Conservation (phyloP, 805 yeast species). For the Barnettozyma californica region DNA sequence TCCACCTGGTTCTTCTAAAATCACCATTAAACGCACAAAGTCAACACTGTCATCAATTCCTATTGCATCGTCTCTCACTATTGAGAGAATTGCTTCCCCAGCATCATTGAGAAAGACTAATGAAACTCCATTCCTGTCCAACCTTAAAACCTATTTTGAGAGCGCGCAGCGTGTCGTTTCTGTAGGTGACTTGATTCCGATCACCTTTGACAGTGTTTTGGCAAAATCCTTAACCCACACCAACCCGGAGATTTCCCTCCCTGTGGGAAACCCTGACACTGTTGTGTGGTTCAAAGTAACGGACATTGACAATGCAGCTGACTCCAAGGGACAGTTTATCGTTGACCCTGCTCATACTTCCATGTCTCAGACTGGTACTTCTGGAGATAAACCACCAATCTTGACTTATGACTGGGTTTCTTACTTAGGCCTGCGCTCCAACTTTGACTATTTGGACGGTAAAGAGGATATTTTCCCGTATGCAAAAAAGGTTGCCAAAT, state of each 20-base stretch:
- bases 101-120: constrained; percentile 56
- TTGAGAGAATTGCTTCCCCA: constrained; percentile 66
- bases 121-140: constrained; percentile 59
- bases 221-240: constrained; percentile 39
- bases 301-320: constrained; percentile 33
- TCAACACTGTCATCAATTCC: constrained; percentile 28
- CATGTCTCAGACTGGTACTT: constrained; percentile 60
- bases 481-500: constrained; percentile 47
- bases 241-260: constrained; percentile 26
- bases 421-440: constrained; percentile 40
- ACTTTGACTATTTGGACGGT: constrained; percentile 30
- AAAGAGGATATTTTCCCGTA: constrained; percentile 34
- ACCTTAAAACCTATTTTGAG: constrained; percentile 57
- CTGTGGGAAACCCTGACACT: constrained; percentile 59
- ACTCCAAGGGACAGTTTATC: constrained; percentile 37
- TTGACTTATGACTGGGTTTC: constrained; percentile 35
- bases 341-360: constrained; percentile 67
- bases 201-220: constrained; percentile 65
- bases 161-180: constrained; percentile 50
- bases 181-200: constrained; percentile 67
- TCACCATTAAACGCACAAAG: constrained; percentile 17
- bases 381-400: constrained; percentile 31
- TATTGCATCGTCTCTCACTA: constrained; percentile 57
- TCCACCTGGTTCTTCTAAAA: constrained; percentile 27
- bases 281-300: constrained; percentile 83